Conservation (phyloP, 345 rosid genomes). For the Litchi chinensis region DNA sequence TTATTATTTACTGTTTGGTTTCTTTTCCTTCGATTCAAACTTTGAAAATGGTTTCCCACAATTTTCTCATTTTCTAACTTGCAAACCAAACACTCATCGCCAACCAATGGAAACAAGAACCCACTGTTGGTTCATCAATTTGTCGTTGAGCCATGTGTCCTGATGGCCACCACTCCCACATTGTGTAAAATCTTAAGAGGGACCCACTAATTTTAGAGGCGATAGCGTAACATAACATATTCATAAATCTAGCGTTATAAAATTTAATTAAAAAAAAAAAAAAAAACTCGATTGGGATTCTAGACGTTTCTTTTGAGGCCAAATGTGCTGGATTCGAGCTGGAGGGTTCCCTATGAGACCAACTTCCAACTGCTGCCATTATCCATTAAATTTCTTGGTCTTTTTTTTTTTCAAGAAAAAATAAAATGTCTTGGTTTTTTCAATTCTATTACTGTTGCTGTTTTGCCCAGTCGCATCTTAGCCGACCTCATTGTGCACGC, state of each 20-base stretch:
- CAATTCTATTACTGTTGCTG: neutral
- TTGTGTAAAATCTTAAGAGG: neutral
- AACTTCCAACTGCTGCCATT: constrained; percentile 17
- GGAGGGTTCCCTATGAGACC: constrained; percentile 24
- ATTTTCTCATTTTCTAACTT: constrained; percentile 39
- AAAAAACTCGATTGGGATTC: neutral
- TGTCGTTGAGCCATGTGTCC: constrained; percentile 28
- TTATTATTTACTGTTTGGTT: neutral
- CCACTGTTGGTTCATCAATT: constrained; percentile 10
- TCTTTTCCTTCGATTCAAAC: constrained; percentile 16
- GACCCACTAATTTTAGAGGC: constrained; percentile 17
- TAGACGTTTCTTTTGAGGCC: neutral
- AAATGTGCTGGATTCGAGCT: constrained; percentile 38
- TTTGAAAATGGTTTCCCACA: constrained; percentile 38
- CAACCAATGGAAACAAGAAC: constrained; percentile 22
- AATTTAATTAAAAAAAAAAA: neutral
- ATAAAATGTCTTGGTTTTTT: neutral
- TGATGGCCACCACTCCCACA: neutral
- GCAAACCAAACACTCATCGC: neutral
- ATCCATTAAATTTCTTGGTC: neutral
- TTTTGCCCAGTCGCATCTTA: neutral
- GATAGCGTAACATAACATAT: too few relatives aligned
- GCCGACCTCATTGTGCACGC: neutral
- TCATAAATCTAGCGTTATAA: neutral
- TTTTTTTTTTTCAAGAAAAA: too few relatives aligned